Base-by-base conservation (phyloP, 169 alveolate genomes). In the Plasmodium malariae region DNA sequence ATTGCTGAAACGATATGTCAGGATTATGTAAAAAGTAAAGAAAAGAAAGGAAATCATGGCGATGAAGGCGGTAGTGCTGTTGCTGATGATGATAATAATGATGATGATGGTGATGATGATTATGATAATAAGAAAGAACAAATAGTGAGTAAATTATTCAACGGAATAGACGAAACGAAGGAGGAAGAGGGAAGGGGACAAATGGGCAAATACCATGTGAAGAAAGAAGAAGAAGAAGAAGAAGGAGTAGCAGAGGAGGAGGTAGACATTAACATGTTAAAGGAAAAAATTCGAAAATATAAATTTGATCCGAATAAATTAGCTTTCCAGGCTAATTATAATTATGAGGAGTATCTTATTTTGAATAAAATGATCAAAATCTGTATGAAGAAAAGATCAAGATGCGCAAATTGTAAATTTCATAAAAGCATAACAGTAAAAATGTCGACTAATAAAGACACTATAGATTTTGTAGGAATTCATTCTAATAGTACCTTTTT, bases 311-410 rank as follows among this genome's bases (percentile, higher is more conserved):
- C 72, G 7, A 83, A 34, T 26, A 83, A 83, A 70, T 28, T 83
- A 24, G 91, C 91, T 6, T 69, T 51, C 37, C 63, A 68, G 63
- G n/a, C 70, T 12, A 83, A 69, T 43, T 83, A 83, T 60, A 83
- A 83, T 32, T 83, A 83, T 54, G 80, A 83, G 9, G 86, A 83
- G 43, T 83, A 83, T 70, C 4, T 83, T 2, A 37, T 55, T 0
- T 70, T 83, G 30, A 40, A 48, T 4, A 69, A 83, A 45, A 69
- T 85, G 0, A 28, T 83, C 0, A 83, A 54, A 24, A 3, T 28
- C 0, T 34, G 24, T 12, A 69, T 69, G 85, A 83, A 83, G 21
- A 83, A 55, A 59, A 57, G 72, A 2, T 21, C 49, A 1, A 68
- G 51, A 1, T 83, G 91, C 21, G 43, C 12, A 1, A 0, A 4